These are phyloP conservation scores for Tetragonia tetragonoides DNA, from an alignment of 148 eudicot species.

Conservation along the genomic window DNA sequence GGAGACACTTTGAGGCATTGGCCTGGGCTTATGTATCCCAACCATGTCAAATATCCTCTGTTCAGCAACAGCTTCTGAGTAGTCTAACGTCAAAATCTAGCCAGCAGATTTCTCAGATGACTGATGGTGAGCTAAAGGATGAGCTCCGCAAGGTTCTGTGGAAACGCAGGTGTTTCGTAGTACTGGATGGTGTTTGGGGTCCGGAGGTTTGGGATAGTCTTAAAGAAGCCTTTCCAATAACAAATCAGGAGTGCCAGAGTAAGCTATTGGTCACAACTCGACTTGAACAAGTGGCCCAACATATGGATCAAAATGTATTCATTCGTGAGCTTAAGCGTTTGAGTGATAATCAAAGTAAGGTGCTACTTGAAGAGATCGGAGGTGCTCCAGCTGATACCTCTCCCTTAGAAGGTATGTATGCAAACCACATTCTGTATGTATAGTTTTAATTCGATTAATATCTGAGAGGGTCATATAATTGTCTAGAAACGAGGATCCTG, in stretches of 20 bases:
- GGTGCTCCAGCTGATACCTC: neutral
- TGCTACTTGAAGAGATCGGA: neutral
- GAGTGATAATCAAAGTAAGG: neutral
- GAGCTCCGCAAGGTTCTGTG: conserved; percentile 16
- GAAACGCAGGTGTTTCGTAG: conserved; percentile 16
- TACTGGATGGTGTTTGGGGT: conserved; percentile 25
- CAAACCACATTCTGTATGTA: no score
- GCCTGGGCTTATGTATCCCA: conserved; percentile 29
- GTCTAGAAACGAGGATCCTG: no score
- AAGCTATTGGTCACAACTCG: conserved; percentile 16
- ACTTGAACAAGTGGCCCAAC: neutral
- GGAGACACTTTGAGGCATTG: conserved; percentile 21
- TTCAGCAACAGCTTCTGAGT: conserved; percentile 23
- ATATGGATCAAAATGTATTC: neutral
- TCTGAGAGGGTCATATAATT: no score
- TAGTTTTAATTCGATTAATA: no score
- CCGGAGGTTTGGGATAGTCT: conserved; percentile 18
- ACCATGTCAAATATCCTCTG: conserved; percentile 18
- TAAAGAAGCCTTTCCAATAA: conserved; percentile 19
- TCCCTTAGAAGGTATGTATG: neutral
- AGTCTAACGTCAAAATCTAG: conserved; percentile 14
- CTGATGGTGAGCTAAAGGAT: conserved; percentile 17
- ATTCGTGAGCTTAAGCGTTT: neutral
- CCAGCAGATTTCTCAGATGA: conserved; percentile 21
- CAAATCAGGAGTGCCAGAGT: neutral